Percentiles rank a stretch among this genome's conserved stretches.
phyloP scores from a whole-genome alignment of 2,329 filamentous ascomycete species.

The Alternaria sp. region DNA sequence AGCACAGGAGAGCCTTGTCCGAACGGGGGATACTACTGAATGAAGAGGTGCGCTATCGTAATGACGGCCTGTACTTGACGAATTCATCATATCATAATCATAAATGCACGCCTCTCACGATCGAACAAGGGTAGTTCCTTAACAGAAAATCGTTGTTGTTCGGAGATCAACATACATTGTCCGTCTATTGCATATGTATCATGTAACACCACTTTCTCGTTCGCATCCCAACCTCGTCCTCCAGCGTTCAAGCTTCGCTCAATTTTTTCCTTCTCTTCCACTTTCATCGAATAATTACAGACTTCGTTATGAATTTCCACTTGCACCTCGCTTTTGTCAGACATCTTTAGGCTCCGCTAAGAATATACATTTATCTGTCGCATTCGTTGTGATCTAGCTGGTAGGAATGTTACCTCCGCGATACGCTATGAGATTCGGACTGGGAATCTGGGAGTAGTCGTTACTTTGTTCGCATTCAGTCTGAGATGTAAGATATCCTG shows the following conservation, averaged over 20 bases:
- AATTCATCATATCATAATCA: neutral
- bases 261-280: neutral
- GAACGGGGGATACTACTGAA: neutral
- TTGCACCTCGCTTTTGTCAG: no score
- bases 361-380: no score
- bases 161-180: neutral
- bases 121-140: neutral
- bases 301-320: neutral
- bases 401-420: neutral
- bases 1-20: neutral
- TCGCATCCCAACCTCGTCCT: neutral
- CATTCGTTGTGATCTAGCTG: neutral
- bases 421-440: neutral
- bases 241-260: neutral
- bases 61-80: neutral
- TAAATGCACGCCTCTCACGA: neutral
- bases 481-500: no score
- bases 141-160: neutral
- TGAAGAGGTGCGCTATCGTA: neutral
- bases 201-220: neutral
- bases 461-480: no score
- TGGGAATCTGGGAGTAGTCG: neutral
- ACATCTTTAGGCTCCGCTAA: no score
- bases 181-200: neutral
- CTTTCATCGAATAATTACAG: neutral